Conservation (phyloP, 2,329 filamentous ascomycete species). For the Chaetomium globosum region DNA sequence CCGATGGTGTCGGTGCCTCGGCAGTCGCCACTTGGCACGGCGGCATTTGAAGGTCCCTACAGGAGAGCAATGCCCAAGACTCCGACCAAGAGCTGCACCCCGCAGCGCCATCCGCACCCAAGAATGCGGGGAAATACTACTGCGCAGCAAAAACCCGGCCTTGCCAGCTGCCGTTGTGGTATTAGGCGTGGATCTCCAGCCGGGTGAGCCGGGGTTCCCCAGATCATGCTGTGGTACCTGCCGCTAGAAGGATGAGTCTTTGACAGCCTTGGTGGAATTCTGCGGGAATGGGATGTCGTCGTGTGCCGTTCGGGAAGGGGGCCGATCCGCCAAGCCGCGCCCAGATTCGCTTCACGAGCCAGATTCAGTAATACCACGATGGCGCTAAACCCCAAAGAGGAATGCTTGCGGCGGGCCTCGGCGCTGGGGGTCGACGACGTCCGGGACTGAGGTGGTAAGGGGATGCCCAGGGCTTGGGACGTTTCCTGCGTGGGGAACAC, state of each 20-base stretch:
- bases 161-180: not conserved
- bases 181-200: not conserved
- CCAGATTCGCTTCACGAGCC: constrained; percentile 14
- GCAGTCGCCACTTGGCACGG: not conserved
- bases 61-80: not conserved
- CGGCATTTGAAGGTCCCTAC: not conserved
- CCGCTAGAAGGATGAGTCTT: not conserved
- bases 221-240: not conserved
- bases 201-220: not conserved
- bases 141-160: not conserved
- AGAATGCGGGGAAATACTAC: not conserved
- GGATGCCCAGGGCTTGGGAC: not conserved
- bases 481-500: not conserved
- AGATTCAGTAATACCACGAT: not conserved
- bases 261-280: not conserved
- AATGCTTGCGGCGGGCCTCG: constrained; percentile 24
- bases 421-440: constrained; percentile 3
- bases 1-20: not conserved
- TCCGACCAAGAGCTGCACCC: not conserved
- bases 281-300: not conserved
- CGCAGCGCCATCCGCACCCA: not conserved
- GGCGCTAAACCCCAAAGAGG: constrained; percentile 13
- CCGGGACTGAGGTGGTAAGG: not conserved
- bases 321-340: constrained; percentile 9
- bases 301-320: constrained; percentile 3